These are phyloP conservation scores for Neurospora sp. DNA, from an alignment of 495 filamentous ascomycete species.

Conservation along the genomic window DNA sequence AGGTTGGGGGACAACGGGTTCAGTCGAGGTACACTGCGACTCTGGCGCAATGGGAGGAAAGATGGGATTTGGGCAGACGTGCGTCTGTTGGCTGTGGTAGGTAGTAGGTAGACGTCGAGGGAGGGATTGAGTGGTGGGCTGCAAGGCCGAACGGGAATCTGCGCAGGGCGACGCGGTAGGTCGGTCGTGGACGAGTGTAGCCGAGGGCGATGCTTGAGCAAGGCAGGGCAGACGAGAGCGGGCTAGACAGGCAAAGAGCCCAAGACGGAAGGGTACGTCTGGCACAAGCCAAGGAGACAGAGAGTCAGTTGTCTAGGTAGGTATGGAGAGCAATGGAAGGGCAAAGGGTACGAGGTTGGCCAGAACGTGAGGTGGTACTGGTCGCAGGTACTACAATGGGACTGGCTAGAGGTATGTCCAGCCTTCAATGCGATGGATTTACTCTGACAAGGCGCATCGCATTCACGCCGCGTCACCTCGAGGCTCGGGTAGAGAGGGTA, in stretches of 20 bases:
- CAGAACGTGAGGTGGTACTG: background rate
- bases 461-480: background rate
- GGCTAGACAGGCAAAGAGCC: background rate
- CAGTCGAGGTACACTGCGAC: slow-evolving; percentile 16
- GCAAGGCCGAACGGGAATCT: slow-evolving; percentile 19
- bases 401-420: background rate
- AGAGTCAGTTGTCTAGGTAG: background rate
- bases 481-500: background rate
- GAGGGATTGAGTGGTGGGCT: slow-evolving; percentile 9
- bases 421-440: background rate
- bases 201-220: slow-evolving; percentile 8
- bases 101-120: slow-evolving; percentile 2
- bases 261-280: background rate
- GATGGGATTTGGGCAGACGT: slow-evolving; percentile 19
- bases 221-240: slow-evolving; percentile 4
- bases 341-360: background rate
- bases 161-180: slow-evolving; percentile 8
- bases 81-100: slow-evolving; percentile 14
- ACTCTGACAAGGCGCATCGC: background rate
- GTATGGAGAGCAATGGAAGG: background rate
- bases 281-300: background rate
- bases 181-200: slow-evolving; percentile 9
- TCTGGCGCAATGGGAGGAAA: slow-evolving; percentile 18
- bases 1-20: slow-evolving; percentile 15
- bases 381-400: background rate